Evolutionary conservation across 371 early-diverging fungal species (phyloP), one percentile per base, ranked within the genome.

Genomic region (Mucor racemosus): DNA sequence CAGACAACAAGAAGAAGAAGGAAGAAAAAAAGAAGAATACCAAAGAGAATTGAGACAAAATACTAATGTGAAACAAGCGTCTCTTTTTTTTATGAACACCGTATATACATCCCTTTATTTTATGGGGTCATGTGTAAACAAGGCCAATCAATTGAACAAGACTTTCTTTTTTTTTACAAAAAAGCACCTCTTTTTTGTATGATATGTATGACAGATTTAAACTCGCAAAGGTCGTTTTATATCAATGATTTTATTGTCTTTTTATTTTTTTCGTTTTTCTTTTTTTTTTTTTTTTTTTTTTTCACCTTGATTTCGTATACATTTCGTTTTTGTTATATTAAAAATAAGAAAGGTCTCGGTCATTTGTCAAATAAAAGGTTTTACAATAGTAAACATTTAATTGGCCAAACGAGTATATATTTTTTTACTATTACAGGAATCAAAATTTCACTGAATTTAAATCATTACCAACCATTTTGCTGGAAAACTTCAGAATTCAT

Each of bases 1-100:
- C 46, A 53, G 14, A 41, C 58, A 53, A 58, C 26, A 26, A 26
- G 26, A 68, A 59, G 42, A 59, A 59, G 40, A 57, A 33, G 58
- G 13, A 62, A 48, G 13, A 62, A 48, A 58, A 50, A 48, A 59
- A 35, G 40, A 53, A 21, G 39, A 57, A 56, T n/a, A 42, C 11
- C 15, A 55, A 55, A 55, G 40, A 63, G 26, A 63, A 55, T 21
- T 26, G 40, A 48, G 50, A 40, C 38, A 46, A 46, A 46, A 46
- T 19, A 8, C 46, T 19, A 46, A 46, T 46, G 46, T 46, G 46
- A 46, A 46, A 46, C 46, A 46, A 46, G 46, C 46, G 46, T 46
- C 46, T 46, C 46, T 26, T 26, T 26, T n/a, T 46, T 46, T 46
- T 46, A 46, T 46, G 46, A 46, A 46, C 19, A 46, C 46, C 46